phyloP scores from a whole-genome alignment of 164 flowering plant species.

The Vitis rotundifolia region DNA sequence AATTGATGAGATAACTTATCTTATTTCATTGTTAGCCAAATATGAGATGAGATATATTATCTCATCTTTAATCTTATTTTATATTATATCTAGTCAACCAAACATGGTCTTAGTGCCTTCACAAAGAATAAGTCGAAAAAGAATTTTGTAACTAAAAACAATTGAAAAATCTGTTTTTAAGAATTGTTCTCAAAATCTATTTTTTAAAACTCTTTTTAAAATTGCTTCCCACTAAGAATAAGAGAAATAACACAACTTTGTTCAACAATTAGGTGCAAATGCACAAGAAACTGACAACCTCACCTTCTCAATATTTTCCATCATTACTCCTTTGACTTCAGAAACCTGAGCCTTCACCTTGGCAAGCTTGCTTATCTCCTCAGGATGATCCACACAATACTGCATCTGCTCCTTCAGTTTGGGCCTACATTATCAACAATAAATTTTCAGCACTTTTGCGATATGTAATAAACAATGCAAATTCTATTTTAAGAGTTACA shows the following conservation, averaged over 20 bases:
- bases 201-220: too few relatives aligned
- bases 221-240: too few relatives aligned
- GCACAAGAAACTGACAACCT: neutral
- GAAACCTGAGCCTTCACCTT: constrained; percentile 93
- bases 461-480: neutral
- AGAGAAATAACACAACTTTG: neutral
- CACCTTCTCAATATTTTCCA: constrained; percentile 96
- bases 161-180: too few relatives aligned
- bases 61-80: too few relatives aligned
- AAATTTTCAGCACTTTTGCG: neutral
- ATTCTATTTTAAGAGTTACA: neutral
- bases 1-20: too few relatives aligned
- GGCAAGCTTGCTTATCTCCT: constrained; percentile 81
- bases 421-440: constrained; percentile 37
- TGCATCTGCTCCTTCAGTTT: constrained; percentile 92
- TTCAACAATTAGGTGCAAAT: neutral
- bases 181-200: too few relatives aligned
- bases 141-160: too few relatives aligned
- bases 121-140: too few relatives aligned
- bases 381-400: constrained; percentile 85
- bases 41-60: too few relatives aligned
- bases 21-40: too few relatives aligned
- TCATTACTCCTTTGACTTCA: constrained; percentile 93
- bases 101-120: too few relatives aligned
- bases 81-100: too few relatives aligned